These are phyloP conservation scores for Thielaviopsis cerberus DNA, from an alignment of 2,329 filamentous ascomycete species.

Conservation along the genomic window DNA sequence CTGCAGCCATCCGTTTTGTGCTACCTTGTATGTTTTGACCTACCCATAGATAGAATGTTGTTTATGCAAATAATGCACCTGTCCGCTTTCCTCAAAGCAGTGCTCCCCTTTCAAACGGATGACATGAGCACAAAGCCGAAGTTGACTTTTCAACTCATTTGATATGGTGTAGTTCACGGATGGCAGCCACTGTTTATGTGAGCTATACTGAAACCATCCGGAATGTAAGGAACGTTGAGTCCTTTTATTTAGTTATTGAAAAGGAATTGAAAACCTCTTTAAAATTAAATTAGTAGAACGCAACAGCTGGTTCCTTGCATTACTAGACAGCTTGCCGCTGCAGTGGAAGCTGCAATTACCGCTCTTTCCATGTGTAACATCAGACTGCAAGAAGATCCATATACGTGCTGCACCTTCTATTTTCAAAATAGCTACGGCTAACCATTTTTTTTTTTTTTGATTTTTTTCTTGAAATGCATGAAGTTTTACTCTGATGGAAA, in stretches of 20 bases:
- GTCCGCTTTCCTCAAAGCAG: neutral
- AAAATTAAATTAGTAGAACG: too few species aligned
- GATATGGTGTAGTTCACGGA: neutral
- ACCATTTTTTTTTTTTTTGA: neutral
- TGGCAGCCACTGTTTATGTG: neutral
- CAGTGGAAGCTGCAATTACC: neutral
- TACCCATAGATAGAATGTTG: neutral
- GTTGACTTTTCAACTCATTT: neutral
- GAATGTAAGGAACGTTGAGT: too few species aligned
- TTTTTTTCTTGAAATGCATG: neutral
- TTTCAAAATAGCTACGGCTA: neutral
- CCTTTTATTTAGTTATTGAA: too few species aligned
- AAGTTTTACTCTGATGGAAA: neutral
- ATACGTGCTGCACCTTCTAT: neutral
- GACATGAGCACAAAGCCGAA: neutral
- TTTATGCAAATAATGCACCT: neutral
- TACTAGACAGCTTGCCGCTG: neutral
- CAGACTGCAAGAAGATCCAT: neutral
- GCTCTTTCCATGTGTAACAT: neutral
- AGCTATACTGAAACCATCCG: too few species aligned
- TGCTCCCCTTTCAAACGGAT: neutral
- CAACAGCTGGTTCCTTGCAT: neutral
- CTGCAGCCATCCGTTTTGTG: neutral
- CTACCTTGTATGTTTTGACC: neutral
- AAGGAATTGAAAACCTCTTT: too few species aligned